Percentiles rank a stretch among this genome's conserved stretches.
phyloP scores from a whole-genome alignment of 169 alveolate genomes.

The Eimeria necatrix region DNA sequence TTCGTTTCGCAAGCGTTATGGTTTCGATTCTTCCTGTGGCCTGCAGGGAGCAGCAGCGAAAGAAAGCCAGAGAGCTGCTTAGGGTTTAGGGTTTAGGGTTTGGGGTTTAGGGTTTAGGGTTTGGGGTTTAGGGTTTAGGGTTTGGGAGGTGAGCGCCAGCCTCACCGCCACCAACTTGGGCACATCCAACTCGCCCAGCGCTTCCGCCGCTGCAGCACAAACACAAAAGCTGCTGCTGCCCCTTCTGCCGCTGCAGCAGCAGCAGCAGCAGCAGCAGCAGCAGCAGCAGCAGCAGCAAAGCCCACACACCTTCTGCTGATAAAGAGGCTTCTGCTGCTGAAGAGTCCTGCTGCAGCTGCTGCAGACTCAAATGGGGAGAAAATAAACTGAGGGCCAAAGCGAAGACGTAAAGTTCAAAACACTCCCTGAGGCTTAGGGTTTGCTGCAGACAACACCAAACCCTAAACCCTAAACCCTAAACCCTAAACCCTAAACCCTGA shows the following conservation, averaged over 20 bases:
- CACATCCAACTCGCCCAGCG: not conserved
- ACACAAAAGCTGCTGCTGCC: not conserved
- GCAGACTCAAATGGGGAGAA: not conserved
- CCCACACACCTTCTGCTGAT: not conserved
- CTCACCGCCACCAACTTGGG: conserved; percentile 30
- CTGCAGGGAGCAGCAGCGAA: conserved; percentile 26
- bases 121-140: not conserved
- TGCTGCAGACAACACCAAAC: not conserved
- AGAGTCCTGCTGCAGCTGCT: not conserved
- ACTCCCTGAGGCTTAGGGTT: conserved; percentile 22
- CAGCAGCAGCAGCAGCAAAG: not conserved
- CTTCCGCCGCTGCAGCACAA: not conserved
- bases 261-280: no score
- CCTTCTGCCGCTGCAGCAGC: not conserved
- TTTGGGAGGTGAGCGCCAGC: not conserved
- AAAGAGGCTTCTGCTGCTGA: not conserved
- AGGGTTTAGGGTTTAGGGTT: not conserved
- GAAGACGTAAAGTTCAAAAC: not conserved
- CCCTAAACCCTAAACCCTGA: not conserved
- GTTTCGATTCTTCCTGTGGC: not conserved
- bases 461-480: conserved; percentile 26
- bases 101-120: not conserved
- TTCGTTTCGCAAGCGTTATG: conserved; percentile 6
- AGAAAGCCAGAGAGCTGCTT: not conserved
- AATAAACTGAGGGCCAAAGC: not conserved